Evolutionary conservation across 139 green algal species (phyloP).

Genomic region (Tetratostichococcus sp.): DNA sequence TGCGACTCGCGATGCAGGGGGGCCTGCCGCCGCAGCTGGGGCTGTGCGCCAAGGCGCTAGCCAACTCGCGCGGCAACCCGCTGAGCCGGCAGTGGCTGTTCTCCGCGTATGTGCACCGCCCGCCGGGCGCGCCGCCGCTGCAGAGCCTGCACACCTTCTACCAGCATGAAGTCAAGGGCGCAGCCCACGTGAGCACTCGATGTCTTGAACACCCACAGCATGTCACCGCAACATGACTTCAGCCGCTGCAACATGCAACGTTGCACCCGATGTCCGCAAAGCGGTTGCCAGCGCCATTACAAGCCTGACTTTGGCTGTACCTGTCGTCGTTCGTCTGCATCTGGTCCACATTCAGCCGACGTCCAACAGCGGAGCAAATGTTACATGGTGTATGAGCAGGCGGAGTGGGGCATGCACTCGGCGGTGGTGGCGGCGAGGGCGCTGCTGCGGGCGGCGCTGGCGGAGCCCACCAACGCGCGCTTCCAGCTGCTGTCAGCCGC

Average conservation of each 20-base stretch:
- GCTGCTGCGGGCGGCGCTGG: constrained; percentile 34
- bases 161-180: constrained; percentile 9
- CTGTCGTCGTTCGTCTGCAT: no score
- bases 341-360: no score
- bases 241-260: no score
- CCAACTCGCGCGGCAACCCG: not conserved
- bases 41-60: not conserved
- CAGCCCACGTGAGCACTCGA: constrained; percentile 5
- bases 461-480: constrained; percentile 33
- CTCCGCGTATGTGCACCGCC: constrained; percentile 28
- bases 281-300: no score
- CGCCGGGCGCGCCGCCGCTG: constrained; percentile 12
- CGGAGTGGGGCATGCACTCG: constrained; percentile 28
- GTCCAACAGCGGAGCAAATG: no score
- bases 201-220: no score
- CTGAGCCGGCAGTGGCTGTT: constrained; percentile 20
- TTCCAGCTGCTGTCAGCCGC: constrained; percentile 41
- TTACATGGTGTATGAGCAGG: no score
- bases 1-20: no score
- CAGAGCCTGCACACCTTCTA: constrained; percentile 22
- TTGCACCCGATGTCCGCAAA: no score
- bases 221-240: no score
- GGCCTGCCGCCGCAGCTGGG: not conserved
- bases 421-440: constrained; percentile 24
- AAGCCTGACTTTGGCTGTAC: no score